Base-by-base conservation (phyloP, 1,139 yeast genomes). In the Scheffersomyces parashehatae region DNA sequence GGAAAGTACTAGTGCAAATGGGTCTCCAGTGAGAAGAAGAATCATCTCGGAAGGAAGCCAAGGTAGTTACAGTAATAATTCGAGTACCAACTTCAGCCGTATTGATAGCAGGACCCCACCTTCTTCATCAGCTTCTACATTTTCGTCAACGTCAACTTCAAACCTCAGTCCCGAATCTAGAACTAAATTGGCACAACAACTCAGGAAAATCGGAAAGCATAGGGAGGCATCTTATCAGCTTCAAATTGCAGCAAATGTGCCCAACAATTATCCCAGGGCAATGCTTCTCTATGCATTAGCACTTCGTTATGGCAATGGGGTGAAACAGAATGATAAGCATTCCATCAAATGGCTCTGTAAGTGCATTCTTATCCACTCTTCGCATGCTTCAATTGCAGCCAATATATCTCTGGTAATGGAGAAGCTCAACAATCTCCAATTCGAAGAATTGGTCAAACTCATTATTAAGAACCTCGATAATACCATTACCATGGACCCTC, bases 251-350 rank as follows among this genome's bases (percentile, higher is more conserved):
- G 84, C 88, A 1, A 74, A 71, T 48, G 64, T 67, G 32, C 89
- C 90, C 2, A 75, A 78, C 51, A 73, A 73, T 51, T 81, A 83
- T 36, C 68, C 74, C 1, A 59, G 60, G 42, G 95, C 93, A 1
- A 85, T 82, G 85, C 74, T 82, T 38, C 61, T 85, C 32, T 87
- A 86, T 58, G 88, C 91, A 0, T 64, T 85, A 52, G 85, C 93
- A 0, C 64, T 87, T 29, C 70, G 86, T 44, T 71, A 77, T 44
- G 95, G 95, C 1, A 83, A 83, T 64, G 95, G 95, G 0, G 82
- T 84, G 12, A 73, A 80, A 28, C 77, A 75, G 46, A 84, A 84
- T 58, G 77, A 80, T 37, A 56, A 66, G 11, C 79, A 75, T 43
- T 80, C 90, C 1, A 70, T 84, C 36, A 67, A 72, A 46, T 85